Evolutionary conservation across 371 early-diverging fungal species (phyloP), one percentile per base, ranked within the genome.

Genomic region (Basidiobolus meristosporus): DNA sequence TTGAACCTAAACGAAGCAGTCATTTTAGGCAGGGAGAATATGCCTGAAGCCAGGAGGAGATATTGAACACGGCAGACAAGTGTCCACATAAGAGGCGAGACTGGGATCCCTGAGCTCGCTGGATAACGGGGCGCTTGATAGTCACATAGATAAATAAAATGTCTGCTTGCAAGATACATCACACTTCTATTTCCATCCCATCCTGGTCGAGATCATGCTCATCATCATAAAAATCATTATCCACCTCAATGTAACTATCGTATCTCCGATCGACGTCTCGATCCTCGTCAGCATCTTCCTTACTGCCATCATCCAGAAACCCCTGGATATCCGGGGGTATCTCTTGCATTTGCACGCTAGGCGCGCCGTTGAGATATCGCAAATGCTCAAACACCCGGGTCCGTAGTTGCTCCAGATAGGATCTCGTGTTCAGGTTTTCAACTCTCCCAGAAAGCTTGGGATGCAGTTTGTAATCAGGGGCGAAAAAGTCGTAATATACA

Each of bases 341-440:
- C 40, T 72, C 73, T 45, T 85, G 84, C 90, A 98, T 90, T 57
- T 98, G 97, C 20, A 98, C 93, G 45, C 88, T 84, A 0, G 99
- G 99, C 11, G 95, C 92, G 3, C 77, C 80, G 45, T 82, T 71
- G 37, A 98, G 48, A 46, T 77, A 72, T 43, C 90, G 59, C 39
- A 99, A 62, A 40, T 97, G 89, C 51, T 98, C 98, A 39, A 78
- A 56, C n/a, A 97, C 76, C 21, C 72, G 62, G 37, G 73, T 66
- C 7, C 74, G 57, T 11, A 91, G 65, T 19, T 73, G 68, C 34
- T 90, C 70, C 29, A 98, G 59, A 52, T 90, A 88, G 36, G 68
- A 63, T 38, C 69, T 56, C 18, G 90, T 77, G 53, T 99, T 99
- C 47, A 78, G 78, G 55, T 99, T 97, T 17, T 80, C 79, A 7